Evolutionary conservation across 176 grass and related monocot species (phyloP), one percentile per base, ranked within the genome.

Genomic region (Oryza meyeriana): DNA sequence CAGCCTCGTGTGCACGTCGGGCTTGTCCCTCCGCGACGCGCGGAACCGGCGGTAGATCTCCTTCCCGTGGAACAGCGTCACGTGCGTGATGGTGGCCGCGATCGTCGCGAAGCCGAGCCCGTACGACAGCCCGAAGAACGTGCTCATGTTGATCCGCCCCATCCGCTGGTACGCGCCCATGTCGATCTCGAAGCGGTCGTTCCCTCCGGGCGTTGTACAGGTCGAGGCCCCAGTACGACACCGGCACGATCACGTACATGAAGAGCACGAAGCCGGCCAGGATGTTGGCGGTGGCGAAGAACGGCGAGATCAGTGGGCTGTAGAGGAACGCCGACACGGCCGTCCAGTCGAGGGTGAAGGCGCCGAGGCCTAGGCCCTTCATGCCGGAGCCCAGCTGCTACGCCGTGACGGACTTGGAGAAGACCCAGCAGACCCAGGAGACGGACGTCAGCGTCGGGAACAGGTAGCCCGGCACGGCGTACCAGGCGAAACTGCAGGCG

Each of bases 381-480:
- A 94, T 62, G 55, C 94, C 94, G 0, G 94, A 94, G 14, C 91
- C 94, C 22, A n/a, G 63, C 80, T 97, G 94, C 42, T 97, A 91
- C 3, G 89, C 94, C 0, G 87, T 97, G 66, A 97, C 90, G 2
- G 87, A 92, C 75, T 85, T 87, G 24, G 94, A 86, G 87, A 91
- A 94, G 38, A 71, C 59, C 94, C 94, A 97, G 80, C 94, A 97
- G 26, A 92, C 61, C 94, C 91, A 97, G 4, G 94, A 92, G 57
- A 97, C 73, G 87, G 85, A 90, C 8, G 94, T 92, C 1, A 94
- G 16, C 6, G 81, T 69, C 3, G 87, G 87, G 70, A 97, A 94
- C 29, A 94, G 85, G 74, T 87, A 97, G 9, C 94, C 94, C 0
- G 89, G 94, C 8, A 97, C 26, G 1, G 41, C 58, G n/a, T 94